These are phyloP conservation scores for Penicillium sp. DNA, from an alignment of 2,329 filamentous ascomycete species.

Conservation along the genomic window DNA sequence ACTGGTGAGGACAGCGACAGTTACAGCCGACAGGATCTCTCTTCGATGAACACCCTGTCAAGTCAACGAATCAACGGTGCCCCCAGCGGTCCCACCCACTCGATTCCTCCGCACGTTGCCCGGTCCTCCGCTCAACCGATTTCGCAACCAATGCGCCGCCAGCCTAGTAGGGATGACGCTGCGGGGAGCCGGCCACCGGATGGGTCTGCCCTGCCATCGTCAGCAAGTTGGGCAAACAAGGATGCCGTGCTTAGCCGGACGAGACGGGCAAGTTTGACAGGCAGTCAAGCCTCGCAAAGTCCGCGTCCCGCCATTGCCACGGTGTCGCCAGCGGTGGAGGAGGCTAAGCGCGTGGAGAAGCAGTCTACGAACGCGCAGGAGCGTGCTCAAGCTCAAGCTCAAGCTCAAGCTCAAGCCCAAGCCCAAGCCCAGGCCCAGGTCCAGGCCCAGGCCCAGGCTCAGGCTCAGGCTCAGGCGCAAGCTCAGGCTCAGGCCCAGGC, in stretches of 20 bases:
- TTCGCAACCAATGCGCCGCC: constrained; percentile 57
- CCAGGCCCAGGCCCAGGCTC: no score
- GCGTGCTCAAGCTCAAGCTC: no score
- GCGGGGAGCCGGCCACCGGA: constrained; percentile 57
- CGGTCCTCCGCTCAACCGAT: constrained; percentile 47
- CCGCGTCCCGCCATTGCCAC: constrained; percentile 54
- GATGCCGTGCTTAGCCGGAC: constrained; percentile 58
- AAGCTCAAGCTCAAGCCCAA: no score
- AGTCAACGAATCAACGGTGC: constrained; percentile 67
- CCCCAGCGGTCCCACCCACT: constrained; percentile 40
- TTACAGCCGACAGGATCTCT: constrained; percentile 87
- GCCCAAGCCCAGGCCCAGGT: no score
- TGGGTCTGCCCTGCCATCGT: constrained; percentile 77
- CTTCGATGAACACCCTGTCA: constrained; percentile 82
- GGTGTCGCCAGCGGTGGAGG: constrained; percentile 31
- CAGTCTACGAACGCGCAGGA: no score
- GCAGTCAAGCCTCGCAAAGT: constrained; percentile 71
- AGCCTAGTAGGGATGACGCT: constrained; percentile 65
- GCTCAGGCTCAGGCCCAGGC: no score
- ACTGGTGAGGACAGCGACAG: constrained; percentile 94
- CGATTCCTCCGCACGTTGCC: constrained; percentile 43
- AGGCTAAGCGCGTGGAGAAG: constrained; percentile 30
- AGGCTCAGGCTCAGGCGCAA: no score
- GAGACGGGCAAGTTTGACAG: constrained; percentile 63
- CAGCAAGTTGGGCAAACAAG: constrained; percentile 80